Evolutionary conservation across 768 basidiomycete species (phyloP), one percentile per base, ranked within the genome.

Genomic region (Lentinus brumalis): DNA sequence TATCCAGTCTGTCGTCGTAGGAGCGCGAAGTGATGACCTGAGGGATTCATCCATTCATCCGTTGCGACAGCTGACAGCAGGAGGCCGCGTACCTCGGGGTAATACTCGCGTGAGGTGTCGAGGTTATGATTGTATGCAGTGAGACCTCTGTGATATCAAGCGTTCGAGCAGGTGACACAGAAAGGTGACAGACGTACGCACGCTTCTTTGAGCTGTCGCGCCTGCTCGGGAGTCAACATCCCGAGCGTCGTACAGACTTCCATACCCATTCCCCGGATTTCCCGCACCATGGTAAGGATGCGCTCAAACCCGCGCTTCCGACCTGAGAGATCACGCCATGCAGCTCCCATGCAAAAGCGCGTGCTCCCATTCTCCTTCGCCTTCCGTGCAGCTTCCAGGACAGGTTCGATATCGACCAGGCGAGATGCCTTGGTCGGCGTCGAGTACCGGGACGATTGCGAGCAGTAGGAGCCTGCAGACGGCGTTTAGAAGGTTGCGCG

Each of bases 101-200:
- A 98, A 76, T 89, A 95, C 76, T 98, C 96, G 63, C 96, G 84
- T 35, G 96, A 98, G 0, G 96, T 99, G 75, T 99, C 96, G 56
- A 99, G 85, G 75, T 99, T 99, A 74, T 99, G 96, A 73, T 99
- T 99, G 76, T 98, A 98, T 2, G 96, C 96, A 49, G 95, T 97
- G 69, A 98, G 77, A 32, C 96, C 96, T 39, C 91, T 93, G 56
- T 58, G 49, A 35, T 50, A 50, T 53, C 29, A 55, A 30, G 46
- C 53, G 67, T 44, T 54, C 56, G 49, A 11, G 29, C 41, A 29
- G 46, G 62, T 47, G 10, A 45, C 30, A 31, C 38, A 32, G 31
- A 65, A 32, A 50, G 32, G 44, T 41, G 29, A 18, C 42, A 49
- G 46, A 18, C 18, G 44, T 26, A 77, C 89, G 66, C 74, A 92